Base-by-base conservation (phyloP, 164 flowering plant genomes). In the Chimonanthus salicifolius region DNA sequence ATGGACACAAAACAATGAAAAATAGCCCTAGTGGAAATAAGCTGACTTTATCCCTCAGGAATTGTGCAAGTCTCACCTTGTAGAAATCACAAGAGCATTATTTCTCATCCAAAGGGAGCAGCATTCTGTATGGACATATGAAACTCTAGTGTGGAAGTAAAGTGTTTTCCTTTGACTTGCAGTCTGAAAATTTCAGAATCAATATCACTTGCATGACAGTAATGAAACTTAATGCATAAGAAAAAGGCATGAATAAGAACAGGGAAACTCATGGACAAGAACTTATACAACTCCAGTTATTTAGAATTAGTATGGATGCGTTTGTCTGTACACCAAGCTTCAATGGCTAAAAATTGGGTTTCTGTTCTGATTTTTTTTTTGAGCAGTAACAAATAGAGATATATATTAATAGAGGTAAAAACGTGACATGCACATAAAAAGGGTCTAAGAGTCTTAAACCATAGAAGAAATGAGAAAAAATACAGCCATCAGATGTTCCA, bases 141-240 rank as follows among this genome's bases (percentile, higher is more conserved):
- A 2, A 20, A 47, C 58, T 58, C 77, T 74, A 64, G 62, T 46
- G 9, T 15, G 47, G 68, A 63, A 69, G 54, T 72, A 75, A 3
- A 49, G 20, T 8, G 9, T 9, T 49, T 64, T 75, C 71, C 64
- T 77, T 47, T 47, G 68, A 62, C 51, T 68, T 11, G 68, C n/a
- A 48, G 68, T 65, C 85, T 83, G 71, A 75, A 67, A 70, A 71
- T 11, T 8, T 21, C 16, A 51, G 7, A 50, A 10, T 69, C 21
- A 43, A 54, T 70, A 9, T 58, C 9, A 62, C 44, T 15, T 7
- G 6, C 11, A 18, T 9, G 18, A 51, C 6, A 51, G 48, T 4
- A 10, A 21, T 11, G 64, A 51, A 54, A 33, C 3, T 43, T 33
- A 33, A 33, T 8, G n/a, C 16, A 58, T 13, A 58, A 10, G 4